Conservation (phyloP, 2,329 filamentous ascomycete species). For the Niveomyces coronatus region DNA sequence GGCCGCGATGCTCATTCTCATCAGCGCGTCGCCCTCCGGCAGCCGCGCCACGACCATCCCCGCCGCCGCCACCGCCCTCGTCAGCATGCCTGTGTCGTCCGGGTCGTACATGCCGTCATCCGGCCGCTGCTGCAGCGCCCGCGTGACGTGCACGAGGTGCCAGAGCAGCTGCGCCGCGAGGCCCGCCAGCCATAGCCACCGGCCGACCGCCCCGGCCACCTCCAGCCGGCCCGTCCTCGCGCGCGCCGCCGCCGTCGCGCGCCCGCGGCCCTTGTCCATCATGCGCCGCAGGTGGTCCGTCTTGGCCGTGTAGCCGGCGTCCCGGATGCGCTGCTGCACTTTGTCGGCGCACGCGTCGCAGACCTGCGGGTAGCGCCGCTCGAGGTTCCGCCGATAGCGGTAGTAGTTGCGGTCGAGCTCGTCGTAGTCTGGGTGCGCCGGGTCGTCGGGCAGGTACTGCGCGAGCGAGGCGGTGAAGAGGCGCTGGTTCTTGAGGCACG, state of each 20-base stretch:
- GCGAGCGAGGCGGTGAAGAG: conserved; percentile 66
- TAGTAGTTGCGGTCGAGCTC: conserved; percentile 60
- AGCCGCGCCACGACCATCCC: conserved; percentile 19
- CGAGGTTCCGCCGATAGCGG: conserved; percentile 60
- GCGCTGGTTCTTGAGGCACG: conserved; percentile 82
- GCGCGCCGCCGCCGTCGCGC: conserved; percentile 19
- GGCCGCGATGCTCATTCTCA: conserved; percentile 37
- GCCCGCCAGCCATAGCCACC: conserved; percentile 38
- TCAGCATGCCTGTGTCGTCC: conserved; percentile 17
- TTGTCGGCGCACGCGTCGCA: conserved; percentile 70
- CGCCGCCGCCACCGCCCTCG: conserved; percentile 11
- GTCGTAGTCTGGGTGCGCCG: conserved; percentile 55
- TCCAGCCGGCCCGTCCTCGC: conserved; percentile 30
- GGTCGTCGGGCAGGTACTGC: conserved; percentile 62
- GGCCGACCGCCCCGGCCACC: conserved; percentile 30
- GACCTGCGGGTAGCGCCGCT: conserved; percentile 79
- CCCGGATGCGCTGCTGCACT: conserved; percentile 58
- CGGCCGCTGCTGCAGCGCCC: conserved; percentile 17
- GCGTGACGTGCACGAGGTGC: conserved; percentile 30
- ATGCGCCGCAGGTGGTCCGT: conserved; percentile 69
- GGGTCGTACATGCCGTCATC: conserved; percentile 25
- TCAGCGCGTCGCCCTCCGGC: conserved; percentile 29
- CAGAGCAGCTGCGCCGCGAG: conserved; percentile 38
- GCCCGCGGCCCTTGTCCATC: conserved; percentile 53
- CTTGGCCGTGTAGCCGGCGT: conserved; percentile 70